These are phyloP conservation scores for Schizopora paradoxa DNA, from an alignment of 1,284 basidiomycete genomes.

Conservation along the genomic window DNA sequence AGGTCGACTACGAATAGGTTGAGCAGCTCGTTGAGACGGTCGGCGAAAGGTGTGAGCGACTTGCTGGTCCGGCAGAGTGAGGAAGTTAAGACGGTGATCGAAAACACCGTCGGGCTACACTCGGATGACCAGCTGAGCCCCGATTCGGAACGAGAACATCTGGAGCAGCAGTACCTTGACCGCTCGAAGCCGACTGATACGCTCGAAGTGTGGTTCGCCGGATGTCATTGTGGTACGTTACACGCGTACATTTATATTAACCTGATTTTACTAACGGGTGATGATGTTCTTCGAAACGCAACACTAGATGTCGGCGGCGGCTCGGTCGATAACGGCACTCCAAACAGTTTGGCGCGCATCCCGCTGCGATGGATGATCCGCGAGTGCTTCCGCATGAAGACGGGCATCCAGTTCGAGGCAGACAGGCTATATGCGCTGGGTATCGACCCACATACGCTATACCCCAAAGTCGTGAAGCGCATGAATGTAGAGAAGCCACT, in stretches of 20 bases:
- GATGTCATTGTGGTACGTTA: slow-evolving; percentile 23
- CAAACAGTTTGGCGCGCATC: slow-evolving; percentile 34
- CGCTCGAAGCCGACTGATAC: slow-evolving; percentile 20
- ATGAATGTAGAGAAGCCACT: too few relatives aligned
- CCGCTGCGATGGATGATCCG: slow-evolving; percentile 47
- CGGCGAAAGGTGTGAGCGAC: slow-evolving; percentile 6
- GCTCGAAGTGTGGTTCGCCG: slow-evolving; percentile 29
- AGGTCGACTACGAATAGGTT: slow-evolving; percentile 4
- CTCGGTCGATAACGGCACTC: slow-evolving; percentile 32
- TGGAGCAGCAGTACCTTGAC: slow-evolving; percentile 17
- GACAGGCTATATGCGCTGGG: slow-evolving; percentile 16
- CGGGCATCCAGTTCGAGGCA: slow-evolving; percentile 34
- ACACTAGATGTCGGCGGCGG: slow-evolving; percentile 35
- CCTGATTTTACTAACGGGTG: not conserved
- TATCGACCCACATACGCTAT: slow-evolving; percentile 11
- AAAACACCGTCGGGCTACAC: not conserved
- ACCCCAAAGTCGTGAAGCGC: slow-evolving; percentile 13
- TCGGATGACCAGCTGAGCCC: slow-evolving; percentile 12
- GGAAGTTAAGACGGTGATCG: slow-evolving; percentile 1
- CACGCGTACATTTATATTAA: not conserved
- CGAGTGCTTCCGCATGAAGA: slow-evolving; percentile 33
- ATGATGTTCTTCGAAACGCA: not conserved
- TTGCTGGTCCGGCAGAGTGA: slow-evolving; percentile 2
- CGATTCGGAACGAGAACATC: slow-evolving; percentile 8
- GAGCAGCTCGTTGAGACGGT: slow-evolving; percentile 7